phyloP scores from a whole-genome alignment of 129 eudicot species.

The Flaveria brownii region DNA sequence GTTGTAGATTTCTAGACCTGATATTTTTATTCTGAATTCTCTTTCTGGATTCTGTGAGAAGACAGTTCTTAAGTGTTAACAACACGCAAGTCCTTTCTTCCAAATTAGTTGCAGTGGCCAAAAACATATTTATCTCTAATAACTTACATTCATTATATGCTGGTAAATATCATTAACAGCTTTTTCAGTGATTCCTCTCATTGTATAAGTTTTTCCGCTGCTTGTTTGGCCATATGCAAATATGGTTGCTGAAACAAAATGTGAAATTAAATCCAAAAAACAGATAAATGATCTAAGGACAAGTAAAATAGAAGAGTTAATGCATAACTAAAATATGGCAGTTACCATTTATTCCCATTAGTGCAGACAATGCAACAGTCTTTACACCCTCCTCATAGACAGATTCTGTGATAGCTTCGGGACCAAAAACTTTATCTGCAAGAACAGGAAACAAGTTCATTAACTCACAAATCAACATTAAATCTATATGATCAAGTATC shows the following conservation, averaged over 20 bases:
- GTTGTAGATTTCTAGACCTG: constrained; percentile 90
- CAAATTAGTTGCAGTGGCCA: background rate
- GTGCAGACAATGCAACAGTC: constrained; percentile 86
- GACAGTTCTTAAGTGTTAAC: background rate
- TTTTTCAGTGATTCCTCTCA: constrained; percentile 96
- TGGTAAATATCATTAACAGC: constrained; percentile 82
- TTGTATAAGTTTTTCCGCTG: constrained; percentile 94
- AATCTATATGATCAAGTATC: background rate
- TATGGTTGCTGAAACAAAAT: constrained; percentile 70
- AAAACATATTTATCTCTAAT: constrained; percentile 1
- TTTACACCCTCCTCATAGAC: constrained; percentile 95
- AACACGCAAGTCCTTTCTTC: background rate
- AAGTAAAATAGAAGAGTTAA: background rate
- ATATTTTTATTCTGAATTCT: constrained; percentile 73
- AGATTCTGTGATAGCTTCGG: constrained; percentile 56
- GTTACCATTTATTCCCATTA: constrained; percentile 95
- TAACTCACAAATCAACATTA: background rate
- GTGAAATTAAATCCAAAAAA: constrained; percentile 7
- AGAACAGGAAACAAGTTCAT: constrained; percentile 15
- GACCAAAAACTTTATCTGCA: constrained; percentile 92
- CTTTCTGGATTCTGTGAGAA: constrained; percentile 79
- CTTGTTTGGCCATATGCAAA: constrained; percentile 99
- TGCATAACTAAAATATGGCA: background rate
- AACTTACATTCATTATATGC: constrained; percentile 78
- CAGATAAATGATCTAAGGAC: background rate